Evolutionary conservation across 331 rosid genomes (phyloP).

Genomic region (Ulmus americana): DNA sequence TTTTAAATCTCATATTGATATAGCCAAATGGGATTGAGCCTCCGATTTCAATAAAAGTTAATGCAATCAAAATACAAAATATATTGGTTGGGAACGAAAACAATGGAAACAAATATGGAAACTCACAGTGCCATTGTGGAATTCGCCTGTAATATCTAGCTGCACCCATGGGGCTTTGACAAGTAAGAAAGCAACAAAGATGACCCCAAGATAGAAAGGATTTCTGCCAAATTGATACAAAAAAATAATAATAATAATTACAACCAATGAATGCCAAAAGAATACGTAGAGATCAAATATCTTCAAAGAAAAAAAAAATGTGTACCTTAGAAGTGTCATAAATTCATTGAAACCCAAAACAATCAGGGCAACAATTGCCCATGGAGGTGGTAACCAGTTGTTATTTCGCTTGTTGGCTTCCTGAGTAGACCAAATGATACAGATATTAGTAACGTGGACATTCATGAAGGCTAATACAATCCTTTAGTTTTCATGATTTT

Average conservation of each 20-base stretch:
- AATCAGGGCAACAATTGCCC: constrained; percentile 84
- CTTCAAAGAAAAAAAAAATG: constrained; percentile 3
- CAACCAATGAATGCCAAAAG: constrained; percentile 6
- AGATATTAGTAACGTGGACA: constrained; percentile 3
- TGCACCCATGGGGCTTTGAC: constrained; percentile 88
- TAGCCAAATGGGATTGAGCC: no score
- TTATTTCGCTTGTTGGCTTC: constrained; percentile 88
- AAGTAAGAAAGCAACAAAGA: constrained; percentile 70
- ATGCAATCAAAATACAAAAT: constrained; percentile 1
- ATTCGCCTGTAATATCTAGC: constrained; percentile 67
- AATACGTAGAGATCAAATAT: background rate
- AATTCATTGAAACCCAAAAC: constrained; percentile 90
- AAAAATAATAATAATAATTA: constrained; percentile 19
- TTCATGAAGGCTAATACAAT: background rate
- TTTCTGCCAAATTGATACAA: constrained; percentile 51
- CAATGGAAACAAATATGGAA: constrained; percentile 10
- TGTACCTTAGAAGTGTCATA: constrained; percentile 83
- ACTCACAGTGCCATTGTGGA: constrained; percentile 81
- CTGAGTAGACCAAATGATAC: constrained; percentile 41
- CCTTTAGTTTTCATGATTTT: background rate
- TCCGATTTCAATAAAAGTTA: no score
- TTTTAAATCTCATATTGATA: no score
- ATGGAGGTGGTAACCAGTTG: constrained; percentile 99
- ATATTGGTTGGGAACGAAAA: background rate
- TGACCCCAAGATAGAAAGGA: constrained; percentile 66